These are phyloP conservation scores for Dactylellina leptospora DNA, from an alignment of 2,329 filamentous ascomycete genomes.

Conservation along the genomic window DNA sequence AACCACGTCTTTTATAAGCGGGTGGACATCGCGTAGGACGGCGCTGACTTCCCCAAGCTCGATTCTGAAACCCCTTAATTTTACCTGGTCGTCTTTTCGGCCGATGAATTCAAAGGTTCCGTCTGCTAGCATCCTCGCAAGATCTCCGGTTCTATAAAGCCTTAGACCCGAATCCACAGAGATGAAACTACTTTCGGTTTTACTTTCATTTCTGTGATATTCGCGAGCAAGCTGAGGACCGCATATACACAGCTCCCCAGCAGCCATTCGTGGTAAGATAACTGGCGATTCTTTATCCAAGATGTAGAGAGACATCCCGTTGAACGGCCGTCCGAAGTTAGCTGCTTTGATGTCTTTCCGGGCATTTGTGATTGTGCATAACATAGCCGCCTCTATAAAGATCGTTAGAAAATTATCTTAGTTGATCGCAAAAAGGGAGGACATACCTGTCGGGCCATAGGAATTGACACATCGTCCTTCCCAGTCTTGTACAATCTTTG, in stretches of 20 bases:
- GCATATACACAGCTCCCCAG: slow-evolving; percentile 63
- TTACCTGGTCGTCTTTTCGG: slow-evolving; percentile 80
- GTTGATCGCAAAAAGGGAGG: neutral
- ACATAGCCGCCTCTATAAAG: slow-evolving; percentile 62
- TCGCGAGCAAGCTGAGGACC: slow-evolving; percentile 63
- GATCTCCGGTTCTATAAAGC: slow-evolving; percentile 82
- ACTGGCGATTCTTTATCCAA: slow-evolving; percentile 58
- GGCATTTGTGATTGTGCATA: slow-evolving; percentile 61
- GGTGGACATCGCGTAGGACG: slow-evolving; percentile 65
- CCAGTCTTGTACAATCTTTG: slow-evolving; percentile 61
- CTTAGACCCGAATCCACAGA: slow-evolving; percentile 31
- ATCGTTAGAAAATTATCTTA: slow-evolving; percentile 12
- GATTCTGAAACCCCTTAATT: slow-evolving; percentile 80
- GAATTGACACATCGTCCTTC: slow-evolving; percentile 62
- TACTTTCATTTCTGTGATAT: slow-evolving; percentile 58
- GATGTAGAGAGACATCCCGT: slow-evolving; percentile 61
- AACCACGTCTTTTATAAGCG: slow-evolving; percentile 68
- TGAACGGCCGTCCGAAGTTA: slow-evolving; percentile 62
- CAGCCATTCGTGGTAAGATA: slow-evolving; percentile 60
- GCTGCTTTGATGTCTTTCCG: slow-evolving; percentile 58
- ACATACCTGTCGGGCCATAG: slow-evolving; percentile 60
- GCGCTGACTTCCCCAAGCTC: slow-evolving; percentile 80
- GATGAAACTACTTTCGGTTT: slow-evolving; percentile 48
- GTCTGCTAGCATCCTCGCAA: slow-evolving; percentile 79
- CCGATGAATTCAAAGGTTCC: slow-evolving; percentile 78